Percentiles rank a stretch among this genome's conserved stretches.
phyloP scores from a whole-genome alignment of 2,329 filamentous ascomycete species.

The Trematosphaeria pertusa region DNA sequence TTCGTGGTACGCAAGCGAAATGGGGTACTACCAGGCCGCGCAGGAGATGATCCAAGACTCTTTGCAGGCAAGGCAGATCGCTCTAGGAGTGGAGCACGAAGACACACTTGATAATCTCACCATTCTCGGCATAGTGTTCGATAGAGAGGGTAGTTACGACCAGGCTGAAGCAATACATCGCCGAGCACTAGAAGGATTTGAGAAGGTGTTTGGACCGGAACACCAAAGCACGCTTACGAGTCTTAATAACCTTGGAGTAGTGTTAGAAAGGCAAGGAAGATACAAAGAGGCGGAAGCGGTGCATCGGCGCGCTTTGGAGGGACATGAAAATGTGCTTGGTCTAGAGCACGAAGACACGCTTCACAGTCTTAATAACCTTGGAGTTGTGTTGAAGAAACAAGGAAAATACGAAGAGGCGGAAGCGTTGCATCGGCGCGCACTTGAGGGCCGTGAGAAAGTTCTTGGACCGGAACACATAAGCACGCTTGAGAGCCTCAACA shows the following conservation, averaged over 20 bases:
- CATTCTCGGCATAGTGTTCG: not conserved
- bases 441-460: constrained; percentile 1
- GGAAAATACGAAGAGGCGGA: constrained; percentile 3
- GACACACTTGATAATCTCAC: constrained; percentile 6
- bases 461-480: constrained; percentile 3
- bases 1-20: constrained; percentile 1
- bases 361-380: constrained; percentile 4
- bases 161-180: constrained; percentile 9
- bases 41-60: constrained; percentile 5
- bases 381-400: not conserved
- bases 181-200: constrained; percentile 4
- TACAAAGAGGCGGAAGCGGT: constrained; percentile 10
- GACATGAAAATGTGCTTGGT: constrained; percentile 8
- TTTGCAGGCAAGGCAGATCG: constrained; percentile 5
- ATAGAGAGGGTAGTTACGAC: constrained; percentile 12
- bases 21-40: constrained; percentile 11
- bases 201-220: constrained; percentile 8
- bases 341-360: constrained; percentile 11
- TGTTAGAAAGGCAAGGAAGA: constrained; percentile 7
- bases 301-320: constrained; percentile 5
- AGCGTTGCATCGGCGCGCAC: constrained; percentile 1
- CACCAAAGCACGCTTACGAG: constrained; percentile 6
- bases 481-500: constrained; percentile 5
- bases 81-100: constrained; percentile 6
- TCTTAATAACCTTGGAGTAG: constrained; percentile 8